Percentiles rank a stretch among this genome's conserved stretches.
Conservation (phyloP, 345 rosid species). For the Laguncularia racemosa region DNA sequence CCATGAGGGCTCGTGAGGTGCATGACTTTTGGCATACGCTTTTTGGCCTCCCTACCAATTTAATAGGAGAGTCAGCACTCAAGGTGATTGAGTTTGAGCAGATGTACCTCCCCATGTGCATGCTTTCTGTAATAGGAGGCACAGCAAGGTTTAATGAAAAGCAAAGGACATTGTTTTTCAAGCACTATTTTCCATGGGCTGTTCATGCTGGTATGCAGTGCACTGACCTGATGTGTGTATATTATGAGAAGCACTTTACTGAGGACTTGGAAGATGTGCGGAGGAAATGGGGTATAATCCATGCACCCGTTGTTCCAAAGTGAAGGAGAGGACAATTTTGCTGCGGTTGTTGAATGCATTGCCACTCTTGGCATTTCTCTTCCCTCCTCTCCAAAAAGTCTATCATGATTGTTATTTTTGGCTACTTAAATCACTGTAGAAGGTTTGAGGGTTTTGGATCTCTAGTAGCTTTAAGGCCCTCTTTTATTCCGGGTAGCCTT, state of each 20-base stretch:
- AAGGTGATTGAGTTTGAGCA: conserved; percentile 47
- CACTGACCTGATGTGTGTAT: conserved; percentile 38
- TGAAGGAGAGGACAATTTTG: background rate
- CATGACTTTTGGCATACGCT: conserved; percentile 52
- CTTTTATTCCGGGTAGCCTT: too few relatives aligned
- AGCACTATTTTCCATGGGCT: conserved; percentile 43
- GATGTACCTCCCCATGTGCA: conserved; percentile 42
- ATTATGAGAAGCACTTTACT: conserved; percentile 35
- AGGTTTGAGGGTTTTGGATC: too few relatives aligned
- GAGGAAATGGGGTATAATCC: conserved; percentile 28
- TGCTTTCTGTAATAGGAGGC: conserved; percentile 35
- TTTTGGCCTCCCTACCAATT: conserved; percentile 34
- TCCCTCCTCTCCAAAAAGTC: too few relatives aligned
- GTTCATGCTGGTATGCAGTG: conserved; percentile 21
- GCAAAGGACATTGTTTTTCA: conserved; percentile 33
- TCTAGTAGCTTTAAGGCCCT: too few relatives aligned
- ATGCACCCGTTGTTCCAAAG: conserved; percentile 19
- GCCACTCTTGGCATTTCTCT: too few relatives aligned
- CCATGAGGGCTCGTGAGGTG: conserved; percentile 43
- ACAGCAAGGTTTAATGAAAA: conserved; percentile 33
- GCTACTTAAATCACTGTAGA: too few relatives aligned
- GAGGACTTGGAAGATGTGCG: conserved; percentile 38
- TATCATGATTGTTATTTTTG: too few relatives aligned
- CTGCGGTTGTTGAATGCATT: too few relatives aligned
- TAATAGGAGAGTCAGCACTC: conserved; percentile 39